Evolutionary conservation across 2,329 filamentous ascomycete species (phyloP).

Genomic region (Pseudogymnoascus sp.): DNA sequence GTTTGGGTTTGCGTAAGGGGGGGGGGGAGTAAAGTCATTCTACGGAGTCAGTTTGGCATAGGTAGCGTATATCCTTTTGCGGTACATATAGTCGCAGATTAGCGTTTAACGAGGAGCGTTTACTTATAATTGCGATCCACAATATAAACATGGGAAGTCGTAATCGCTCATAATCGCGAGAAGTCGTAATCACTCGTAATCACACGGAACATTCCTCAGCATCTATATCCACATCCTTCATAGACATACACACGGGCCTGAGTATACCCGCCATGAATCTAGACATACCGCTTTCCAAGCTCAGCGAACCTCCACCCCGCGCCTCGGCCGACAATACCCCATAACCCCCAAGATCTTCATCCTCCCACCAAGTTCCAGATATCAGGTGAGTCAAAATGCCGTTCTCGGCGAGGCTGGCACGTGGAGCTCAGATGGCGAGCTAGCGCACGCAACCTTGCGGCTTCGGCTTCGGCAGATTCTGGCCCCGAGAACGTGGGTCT

Average conservation of each 20-base stretch:
- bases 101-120: not conserved
- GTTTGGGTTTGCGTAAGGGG: slow-evolving; percentile 66
- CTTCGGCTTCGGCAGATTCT: not conserved
- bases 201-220: not conserved
- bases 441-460: not conserved
- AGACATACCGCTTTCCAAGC: not conserved
- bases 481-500: not conserved
- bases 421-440: not conserved
- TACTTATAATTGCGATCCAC: not conserved
- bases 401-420: not conserved
- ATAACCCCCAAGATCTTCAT: not conserved
- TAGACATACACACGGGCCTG: too few relatives aligned
- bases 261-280: not conserved
- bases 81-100: not conserved
- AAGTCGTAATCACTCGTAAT: too few relatives aligned
- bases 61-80: slow-evolving; percentile 5
- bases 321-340: not conserved
- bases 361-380: not conserved
- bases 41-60: not conserved
- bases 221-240: too few relatives aligned
- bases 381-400: not conserved
- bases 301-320: not conserved
- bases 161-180: too few relatives aligned
- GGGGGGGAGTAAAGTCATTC: not conserved
- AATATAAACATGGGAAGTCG: not conserved